phyloP scores from a whole-genome alignment of 768 basidiomycete genomes.

The Rossbeevera mucosa region DNA sequence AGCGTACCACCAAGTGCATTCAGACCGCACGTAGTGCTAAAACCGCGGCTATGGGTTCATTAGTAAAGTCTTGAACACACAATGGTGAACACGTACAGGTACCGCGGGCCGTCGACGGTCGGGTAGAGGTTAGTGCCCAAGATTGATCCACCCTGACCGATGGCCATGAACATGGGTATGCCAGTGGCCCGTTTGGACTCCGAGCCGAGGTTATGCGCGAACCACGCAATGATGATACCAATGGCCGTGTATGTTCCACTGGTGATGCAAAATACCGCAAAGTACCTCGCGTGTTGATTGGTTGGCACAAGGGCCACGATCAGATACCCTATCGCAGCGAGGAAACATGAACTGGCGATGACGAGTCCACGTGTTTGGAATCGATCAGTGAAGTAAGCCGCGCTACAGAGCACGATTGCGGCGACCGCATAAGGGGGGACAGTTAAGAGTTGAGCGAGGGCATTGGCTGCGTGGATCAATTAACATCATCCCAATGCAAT shows the following conservation, averaged over 20 bases:
- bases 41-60: conserved; percentile 39
- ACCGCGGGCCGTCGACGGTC: conserved; percentile 55
- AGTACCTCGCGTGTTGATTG: conserved; percentile 63
- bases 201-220: conserved; percentile 72
- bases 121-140: conserved; percentile 72
- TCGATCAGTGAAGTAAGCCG: conserved; percentile 62
- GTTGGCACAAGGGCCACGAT: conserved; percentile 50
- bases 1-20: conserved; percentile 12
- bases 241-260: conserved; percentile 75
- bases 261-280: conserved; percentile 73
- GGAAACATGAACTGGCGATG: conserved; percentile 27
- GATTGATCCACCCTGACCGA: conserved; percentile 73
- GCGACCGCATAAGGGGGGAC: conserved; percentile 82
- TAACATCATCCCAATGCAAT: no score
- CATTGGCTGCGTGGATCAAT: neutral
- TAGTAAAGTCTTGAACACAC: neutral
- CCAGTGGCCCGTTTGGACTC: conserved; percentile 75
- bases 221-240: conserved; percentile 74
- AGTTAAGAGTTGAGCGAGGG: conserved; percentile 62
- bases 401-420: conserved; percentile 52
- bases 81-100: conserved; percentile 43
- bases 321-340: conserved; percentile 48
- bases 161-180: conserved; percentile 74
- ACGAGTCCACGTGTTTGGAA: conserved; percentile 54
- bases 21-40: conserved; percentile 47